Conservation (phyloP, 805 yeast genomes). For the Candida mattraensis region DNA sequence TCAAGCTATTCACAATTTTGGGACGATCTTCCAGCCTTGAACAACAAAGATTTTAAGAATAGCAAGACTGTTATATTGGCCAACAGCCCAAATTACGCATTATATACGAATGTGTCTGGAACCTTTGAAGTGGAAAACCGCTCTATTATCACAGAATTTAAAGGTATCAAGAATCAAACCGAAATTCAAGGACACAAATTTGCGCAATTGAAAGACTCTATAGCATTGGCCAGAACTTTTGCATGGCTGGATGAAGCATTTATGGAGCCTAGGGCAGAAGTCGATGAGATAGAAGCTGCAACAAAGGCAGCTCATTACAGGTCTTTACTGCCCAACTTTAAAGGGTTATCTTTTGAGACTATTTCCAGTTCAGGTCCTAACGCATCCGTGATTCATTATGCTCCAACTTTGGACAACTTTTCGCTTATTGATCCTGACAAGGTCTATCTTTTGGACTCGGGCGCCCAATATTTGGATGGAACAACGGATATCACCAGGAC, state of each 20-base stretch:
- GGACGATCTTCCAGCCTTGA: constrained; percentile 43
- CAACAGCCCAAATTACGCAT: constrained; percentile 30
- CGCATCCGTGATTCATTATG: constrained; percentile 73
- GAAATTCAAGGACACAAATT: constrained; percentile 70
- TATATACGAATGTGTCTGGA: constrained; percentile 27
- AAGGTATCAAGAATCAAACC: constrained; percentile 69
- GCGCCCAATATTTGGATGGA: constrained; percentile 90
- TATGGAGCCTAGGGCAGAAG: constrained; percentile 31
- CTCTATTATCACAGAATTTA: constrained; percentile 53
- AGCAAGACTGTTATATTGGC: constrained; percentile 21
- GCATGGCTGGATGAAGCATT: constrained; percentile 76
- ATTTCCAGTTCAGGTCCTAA: constrained; percentile 77
- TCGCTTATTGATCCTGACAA: constrained; percentile 63
- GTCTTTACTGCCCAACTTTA: constrained; percentile 45
- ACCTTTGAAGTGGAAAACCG: constrained; percentile 21
- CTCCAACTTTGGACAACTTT: constrained; percentile 60
- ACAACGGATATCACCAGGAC: constrained; percentile 97
- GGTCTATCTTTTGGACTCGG: constrained; percentile 81
- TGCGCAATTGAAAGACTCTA: constrained; percentile 85
- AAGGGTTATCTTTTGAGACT: constrained; percentile 73
- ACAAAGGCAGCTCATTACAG: constrained; percentile 49
- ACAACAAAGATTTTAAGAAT: not conserved
- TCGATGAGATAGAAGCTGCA: constrained; percentile 61
- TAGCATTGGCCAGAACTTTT: constrained; percentile 68
- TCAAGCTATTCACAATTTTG: constrained; percentile 60